These are phyloP conservation scores for Coemansia sp. DNA, from an alignment of 192 early-diverging fungal genomes.

Conservation along the genomic window DNA sequence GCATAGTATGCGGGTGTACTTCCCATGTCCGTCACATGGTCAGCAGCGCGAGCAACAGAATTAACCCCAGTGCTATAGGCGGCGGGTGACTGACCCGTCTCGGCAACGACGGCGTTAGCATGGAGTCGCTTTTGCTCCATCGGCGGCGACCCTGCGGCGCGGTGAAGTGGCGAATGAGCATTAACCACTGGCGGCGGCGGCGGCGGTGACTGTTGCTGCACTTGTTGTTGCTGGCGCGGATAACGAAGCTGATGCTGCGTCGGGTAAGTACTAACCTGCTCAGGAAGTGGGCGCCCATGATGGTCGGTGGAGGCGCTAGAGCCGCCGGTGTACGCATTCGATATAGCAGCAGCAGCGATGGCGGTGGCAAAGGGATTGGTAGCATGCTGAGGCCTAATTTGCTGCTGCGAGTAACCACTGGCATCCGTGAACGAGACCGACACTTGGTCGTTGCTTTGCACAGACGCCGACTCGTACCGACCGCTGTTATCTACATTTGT, in stretches of 20 bases:
- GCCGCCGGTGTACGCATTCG: conserved; percentile 3
- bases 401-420: conserved; percentile 41
- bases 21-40: conserved; percentile 36
- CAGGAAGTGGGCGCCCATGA: conserved; percentile 10
- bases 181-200: conserved; percentile 20
- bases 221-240: background rate
- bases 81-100: conserved; percentile 1
- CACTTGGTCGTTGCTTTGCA: conserved; percentile 43
- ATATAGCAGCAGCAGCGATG: conserved; percentile 9
- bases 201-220: conserved; percentile 17
- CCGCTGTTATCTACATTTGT: conserved; percentile 10
- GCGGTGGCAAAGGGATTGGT: background rate
- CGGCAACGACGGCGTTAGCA: background rate
- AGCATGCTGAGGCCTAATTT: conserved; percentile 16
- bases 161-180: conserved; percentile 17
- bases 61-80: background rate
- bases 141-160: conserved; percentile 20
- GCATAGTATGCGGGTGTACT: conserved; percentile 20
- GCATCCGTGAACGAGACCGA: conserved; percentile 41
- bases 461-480: conserved; percentile 34
- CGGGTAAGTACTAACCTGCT: conserved; percentile 6
- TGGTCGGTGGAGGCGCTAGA: conserved; percentile 14
- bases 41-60: conserved; percentile 10
- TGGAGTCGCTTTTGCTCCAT: conserved; percentile 26
- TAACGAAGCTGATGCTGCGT: background rate